Evolutionary conservation across 371 early-diverging fungal genomes (phyloP).

Genomic region (Lichtheimia ramosa): DNA sequence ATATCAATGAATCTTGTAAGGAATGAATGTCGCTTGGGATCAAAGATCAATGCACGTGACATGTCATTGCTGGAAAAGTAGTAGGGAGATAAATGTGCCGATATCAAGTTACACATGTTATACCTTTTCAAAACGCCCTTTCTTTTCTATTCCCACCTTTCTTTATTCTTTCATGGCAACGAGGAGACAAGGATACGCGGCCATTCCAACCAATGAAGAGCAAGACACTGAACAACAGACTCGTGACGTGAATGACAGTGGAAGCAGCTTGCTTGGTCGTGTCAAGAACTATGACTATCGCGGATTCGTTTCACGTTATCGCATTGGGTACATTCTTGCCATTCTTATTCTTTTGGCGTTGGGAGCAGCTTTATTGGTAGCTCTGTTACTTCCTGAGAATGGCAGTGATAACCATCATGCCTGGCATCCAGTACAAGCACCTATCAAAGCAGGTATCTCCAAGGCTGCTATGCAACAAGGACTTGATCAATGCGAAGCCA

Average conservation of each 20-base stretch:
- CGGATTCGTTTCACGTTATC: constrained; percentile 7
- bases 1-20: too few relatives aligned
- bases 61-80: too few relatives aligned
- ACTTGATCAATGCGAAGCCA: constrained; percentile 12
- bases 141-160: background rate
- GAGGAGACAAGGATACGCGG: constrained; percentile 17
- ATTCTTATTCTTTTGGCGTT: constrained; percentile 7
- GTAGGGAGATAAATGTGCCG: too few relatives aligned
- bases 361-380: constrained; percentile 3
- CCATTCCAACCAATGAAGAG: constrained; percentile 13
- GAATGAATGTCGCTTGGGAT: too few relatives aligned
- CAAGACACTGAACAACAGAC: background rate
- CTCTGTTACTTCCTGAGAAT: constrained; percentile 3
- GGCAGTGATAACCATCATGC: background rate
- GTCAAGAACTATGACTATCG: constrained; percentile 13
- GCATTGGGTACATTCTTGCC: constrained; percentile 9
- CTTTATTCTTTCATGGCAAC: constrained; percentile 6
- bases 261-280: constrained; percentile 3
- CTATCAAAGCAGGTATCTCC: constrained; percentile 20
- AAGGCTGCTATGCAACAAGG: constrained; percentile 13
- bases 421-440: background rate
- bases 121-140: too few relatives aligned
- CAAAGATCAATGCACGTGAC: too few relatives aligned
- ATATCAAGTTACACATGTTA: too few relatives aligned
- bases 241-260: background rate